Evolutionary conservation across 495 filamentous ascomycete genomes (phyloP), one percentile per base, ranked within the genome.

Genomic region (Aspergillus conjunctus): DNA sequence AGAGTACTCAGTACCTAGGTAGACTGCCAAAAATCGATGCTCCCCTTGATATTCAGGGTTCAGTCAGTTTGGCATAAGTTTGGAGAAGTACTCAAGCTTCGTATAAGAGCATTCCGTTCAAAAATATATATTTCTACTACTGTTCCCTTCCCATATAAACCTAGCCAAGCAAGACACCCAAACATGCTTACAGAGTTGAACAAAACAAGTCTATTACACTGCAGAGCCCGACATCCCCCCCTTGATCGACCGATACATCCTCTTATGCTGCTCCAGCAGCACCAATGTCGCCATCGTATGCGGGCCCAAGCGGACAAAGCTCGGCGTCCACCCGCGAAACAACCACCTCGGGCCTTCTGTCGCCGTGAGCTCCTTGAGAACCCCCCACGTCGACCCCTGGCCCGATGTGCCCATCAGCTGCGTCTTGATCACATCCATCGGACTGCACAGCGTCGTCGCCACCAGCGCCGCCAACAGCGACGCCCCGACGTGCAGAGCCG

Each of bases 371-470:
- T 60, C 54, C 21, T 51, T 59, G 12, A 71, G 53, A 14, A 68
- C 51, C 3, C 41, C 20, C 3, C 64, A 22, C n/a, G 67, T 55
- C 0, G 64, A 67, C 10, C 17, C 32, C 6, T 43, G 51, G 10
- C 55, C 15, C 0, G 65, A 65, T 31, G 54, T 57, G 15, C 51
- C 68, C 92, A 97, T 97, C 48, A 96, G 81, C 7, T 91, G 77
- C 20, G 91, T 96, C 79, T 95, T 94, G 69, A 96, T 88, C 9
- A 97, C 92, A 75, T 96, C 92, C 20, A 95, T 89, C 0, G 92
- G 92, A 44, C 87, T 91, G 65, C 91, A 94, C n/a, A 96, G 79
- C 0, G 92, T 96, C 12, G 92, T 95, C 2, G 92, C 92, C 5
- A 92, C 88, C 58, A 96, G 86, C 15, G 91, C 91, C 11, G 91